Evolutionary conservation across 495 filamentous ascomycete genomes (phyloP).

Genomic region (Cercophora newfieldiana): DNA sequence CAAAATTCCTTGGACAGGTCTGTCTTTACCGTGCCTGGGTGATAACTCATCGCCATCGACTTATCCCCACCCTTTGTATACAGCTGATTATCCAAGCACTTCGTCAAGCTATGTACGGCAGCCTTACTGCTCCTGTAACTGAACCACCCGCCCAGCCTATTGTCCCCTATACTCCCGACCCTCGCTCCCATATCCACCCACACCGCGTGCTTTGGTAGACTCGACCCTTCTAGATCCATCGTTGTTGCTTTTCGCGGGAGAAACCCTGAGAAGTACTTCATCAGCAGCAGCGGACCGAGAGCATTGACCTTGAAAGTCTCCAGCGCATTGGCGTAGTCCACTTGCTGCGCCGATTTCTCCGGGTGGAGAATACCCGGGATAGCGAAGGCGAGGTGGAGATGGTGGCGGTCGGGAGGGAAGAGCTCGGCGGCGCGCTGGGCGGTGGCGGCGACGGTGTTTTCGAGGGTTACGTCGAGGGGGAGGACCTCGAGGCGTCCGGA

Average conservation of each 20-base stretch:
- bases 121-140: slow-evolving; percentile 74
- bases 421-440: slow-evolving; percentile 38
- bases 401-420: slow-evolving; percentile 51
- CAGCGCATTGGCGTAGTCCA: slow-evolving; percentile 57
- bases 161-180: slow-evolving; percentile 73
- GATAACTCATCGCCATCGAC: slow-evolving; percentile 67
- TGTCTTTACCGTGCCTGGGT: slow-evolving; percentile 82
- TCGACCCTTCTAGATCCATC: slow-evolving; percentile 12
- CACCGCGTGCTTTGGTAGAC: slow-evolving; percentile 48
- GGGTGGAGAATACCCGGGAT: slow-evolving; percentile 73
- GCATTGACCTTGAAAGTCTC: slow-evolving; percentile 68
- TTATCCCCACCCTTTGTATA: slow-evolving; percentile 52
- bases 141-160: slow-evolving; percentile 71
- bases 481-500: slow-evolving; percentile 30
- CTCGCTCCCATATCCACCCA: slow-evolving; percentile 74
- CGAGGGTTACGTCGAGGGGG: slow-evolving; percentile 44
- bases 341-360: slow-evolving; percentile 67
- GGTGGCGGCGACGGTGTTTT: slow-evolving; percentile 48
- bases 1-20: slow-evolving; percentile 72
- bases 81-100: slow-evolving; percentile 72
- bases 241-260: slow-evolving; percentile 55
- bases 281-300: slow-evolving; percentile 70
- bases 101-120: slow-evolving; percentile 66
- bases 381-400: slow-evolving; percentile 68
- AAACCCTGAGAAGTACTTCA: slow-evolving; percentile 70